Base-by-base conservation (phyloP, 148 eudicot genomes). In the Rhododendron simsii region DNA sequence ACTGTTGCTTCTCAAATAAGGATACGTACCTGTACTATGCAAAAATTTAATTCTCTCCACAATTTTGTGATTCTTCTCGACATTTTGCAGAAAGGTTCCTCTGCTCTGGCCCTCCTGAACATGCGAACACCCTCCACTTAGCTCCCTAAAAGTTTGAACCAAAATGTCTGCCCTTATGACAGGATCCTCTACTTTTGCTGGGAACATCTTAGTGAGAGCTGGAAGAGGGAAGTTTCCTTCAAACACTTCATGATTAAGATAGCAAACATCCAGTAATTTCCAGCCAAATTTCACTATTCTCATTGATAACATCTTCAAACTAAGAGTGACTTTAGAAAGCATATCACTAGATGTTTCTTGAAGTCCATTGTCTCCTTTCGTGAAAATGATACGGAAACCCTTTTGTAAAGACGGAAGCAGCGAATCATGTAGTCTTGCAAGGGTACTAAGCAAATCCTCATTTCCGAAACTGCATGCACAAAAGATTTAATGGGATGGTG, bases 151-250 rank as follows among this genome's bases (percentile, higher is more conserved):
- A 65, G 94, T 89, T 86, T 96, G 98, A 88, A 96, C 81, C 90
- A 96, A 84, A 88, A 96, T 93, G 86, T 96, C 99, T 83, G 98
- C 94, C 91, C 99, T 91, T 84, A 96, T 90, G 26, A 89, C 80
- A 87, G 98, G 98, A 89, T 96, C 98, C 89, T 94, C 99, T 63
- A 96, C 95, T 63, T 88, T 93, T 83, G 98, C 95, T 44, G 99
- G 99, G 89, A 94, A 95, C 91, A 96, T 96, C 91, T 96, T 95
- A 87, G 89, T 85, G 84, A 92, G 87, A 90, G 87, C 85, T 33
- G 95, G 95, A 83, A 92, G 87, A 86, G 92, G 90, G 91, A 89
- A 84, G 84, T 86, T 50, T 18, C 81, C 90, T 84, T 87, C 88
- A 87, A 94, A 95, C 76, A 90, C 90, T 77, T 96, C 94, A 53